Base-by-base conservation (phyloP, 106 monocot genomes). In the Allium fistulosum region DNA sequence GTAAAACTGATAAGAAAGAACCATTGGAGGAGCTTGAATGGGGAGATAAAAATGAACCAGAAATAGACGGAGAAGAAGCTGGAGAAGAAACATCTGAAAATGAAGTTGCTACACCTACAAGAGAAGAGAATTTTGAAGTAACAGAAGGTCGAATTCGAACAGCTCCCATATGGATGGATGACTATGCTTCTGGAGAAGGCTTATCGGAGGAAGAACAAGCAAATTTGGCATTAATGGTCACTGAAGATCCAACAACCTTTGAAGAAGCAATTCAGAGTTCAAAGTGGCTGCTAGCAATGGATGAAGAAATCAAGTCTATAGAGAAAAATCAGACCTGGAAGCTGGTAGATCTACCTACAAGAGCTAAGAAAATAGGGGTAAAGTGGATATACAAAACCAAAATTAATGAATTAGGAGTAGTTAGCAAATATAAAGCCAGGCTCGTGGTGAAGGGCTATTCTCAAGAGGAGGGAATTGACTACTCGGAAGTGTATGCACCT, bases 371-470 rank as follows among this genome's bases (percentile, higher is more conserved):
- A 17, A 17, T 60, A n/a, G 59, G 59, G 9, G 59, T 60, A 4
- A 60, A 60, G 9, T 60, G 59, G 59, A 17, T 60, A 1, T 60
- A 60, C 26, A 60, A 60, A 60, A 60, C 59, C 14, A 60, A 60
- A 22, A 1, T n/a, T 0, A 60, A 60, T 60, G 59, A 60, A 22
- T 7, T 9, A 4, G 59, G 59, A 6, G 59, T 4, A 22, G n/a
- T 60, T 9, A 17, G 9, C 9, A 60, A 60, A 56, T 56, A 56
- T 5, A 28, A 28, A 28, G 28, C 28, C 1, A 28, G 28, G 3
- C 28, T 28, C 2, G 28, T 3, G 28, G 28, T 28, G 28, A 28
- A 28, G 3, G 28, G 28, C 28, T 28, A 28, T 3, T 28, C 28
- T 28, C 28, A 28, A 28, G 2, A 28, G 28, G 2, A 28, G 3